These are phyloP conservation scores for Prunus persica DNA, from an alignment of 306 rosid species.

Conservation along the genomic window DNA sequence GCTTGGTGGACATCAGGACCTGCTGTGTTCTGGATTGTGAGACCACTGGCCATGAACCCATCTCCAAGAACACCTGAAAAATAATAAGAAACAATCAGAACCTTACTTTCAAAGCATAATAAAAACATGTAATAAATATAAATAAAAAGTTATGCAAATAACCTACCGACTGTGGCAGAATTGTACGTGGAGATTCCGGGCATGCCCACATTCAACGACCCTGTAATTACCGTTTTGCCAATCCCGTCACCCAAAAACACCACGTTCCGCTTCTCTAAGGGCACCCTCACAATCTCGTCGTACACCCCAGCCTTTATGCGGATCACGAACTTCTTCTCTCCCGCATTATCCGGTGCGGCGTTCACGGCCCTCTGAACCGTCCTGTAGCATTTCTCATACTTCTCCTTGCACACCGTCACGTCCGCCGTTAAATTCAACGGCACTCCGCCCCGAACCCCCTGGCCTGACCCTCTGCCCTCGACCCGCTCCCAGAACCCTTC, in stretches of 20 bases:
- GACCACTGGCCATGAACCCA: slow-evolving; percentile 89
- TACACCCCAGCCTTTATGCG: slow-evolving; percentile 66
- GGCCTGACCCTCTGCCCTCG: slow-evolving; percentile 9
- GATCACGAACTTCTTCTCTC: slow-evolving; percentile 50
- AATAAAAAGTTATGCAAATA: background rate
- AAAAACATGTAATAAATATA: too few relatives aligned
- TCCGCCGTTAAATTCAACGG: slow-evolving; percentile 42
- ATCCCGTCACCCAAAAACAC: slow-evolving; percentile 76
- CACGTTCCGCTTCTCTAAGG: slow-evolving; percentile 57
- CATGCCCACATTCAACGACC: slow-evolving; percentile 55
- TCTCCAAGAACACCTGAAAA: slow-evolving; percentile 75
- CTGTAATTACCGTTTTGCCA: slow-evolving; percentile 73
- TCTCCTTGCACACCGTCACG: slow-evolving; percentile 62
- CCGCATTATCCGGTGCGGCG: slow-evolving; percentile 43
- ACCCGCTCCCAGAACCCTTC: slow-evolving; percentile 68
- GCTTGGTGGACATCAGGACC: slow-evolving; percentile 91
- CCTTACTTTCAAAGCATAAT: too few relatives aligned
- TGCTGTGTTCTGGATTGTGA: slow-evolving; percentile 74
- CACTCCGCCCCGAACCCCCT: slow-evolving; percentile 26
- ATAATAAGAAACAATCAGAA: too few relatives aligned
- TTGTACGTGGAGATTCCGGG: slow-evolving; percentile 60
- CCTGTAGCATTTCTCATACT: slow-evolving; percentile 13
- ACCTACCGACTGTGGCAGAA: slow-evolving; percentile 69
- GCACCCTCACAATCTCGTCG: slow-evolving; percentile 71
- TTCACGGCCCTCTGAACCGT: slow-evolving; percentile 79